Conservation (phyloP, 192 early-diverging fungal species). For the Backusella luteola region DNA sequence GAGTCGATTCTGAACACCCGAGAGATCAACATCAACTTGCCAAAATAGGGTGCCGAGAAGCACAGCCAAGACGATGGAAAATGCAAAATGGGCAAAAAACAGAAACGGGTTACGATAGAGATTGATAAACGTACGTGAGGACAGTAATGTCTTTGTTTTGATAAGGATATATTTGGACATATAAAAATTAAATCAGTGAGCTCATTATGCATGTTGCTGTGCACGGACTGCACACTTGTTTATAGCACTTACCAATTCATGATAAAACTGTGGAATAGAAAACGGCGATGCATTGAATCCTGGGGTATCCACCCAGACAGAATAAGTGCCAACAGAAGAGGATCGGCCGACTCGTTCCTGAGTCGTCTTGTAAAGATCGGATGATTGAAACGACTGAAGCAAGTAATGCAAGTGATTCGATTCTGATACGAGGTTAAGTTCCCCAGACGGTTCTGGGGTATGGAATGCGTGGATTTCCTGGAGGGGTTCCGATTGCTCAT, state of each 20-base stretch:
- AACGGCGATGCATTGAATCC: neutral
- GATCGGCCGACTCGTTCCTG: neutral
- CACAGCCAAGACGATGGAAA: constrained; percentile 53
- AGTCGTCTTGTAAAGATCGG: neutral
- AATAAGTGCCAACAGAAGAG: neutral
- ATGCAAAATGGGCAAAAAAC: constrained; percentile 56
- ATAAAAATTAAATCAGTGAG: constrained; percentile 1
- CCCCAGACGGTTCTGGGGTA: neutral
- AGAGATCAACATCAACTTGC: constrained; percentile 50
- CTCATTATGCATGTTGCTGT: too few species aligned
- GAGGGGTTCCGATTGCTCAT: neutral
- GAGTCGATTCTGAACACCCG: constrained; percentile 74
- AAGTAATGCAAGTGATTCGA: constrained; percentile 31
- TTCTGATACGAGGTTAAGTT: constrained; percentile 21
- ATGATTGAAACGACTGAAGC: constrained; percentile 24
- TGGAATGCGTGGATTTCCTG: neutral
- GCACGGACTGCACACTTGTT: neutral
- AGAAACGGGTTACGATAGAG: constrained; percentile 46
- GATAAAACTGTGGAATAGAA: constrained; percentile 21
- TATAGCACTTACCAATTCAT: constrained; percentile 25
- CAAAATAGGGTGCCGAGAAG: constrained; percentile 72
- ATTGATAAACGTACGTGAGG: constrained; percentile 50
- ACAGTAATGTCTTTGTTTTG: constrained; percentile 26
- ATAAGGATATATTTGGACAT: neutral
- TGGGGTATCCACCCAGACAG: constrained; percentile 12